These are phyloP conservation scores for Raphidocelis subcapitata DNA, from an alignment of 139 green algal genomes.

Conservation along the genomic window DNA sequence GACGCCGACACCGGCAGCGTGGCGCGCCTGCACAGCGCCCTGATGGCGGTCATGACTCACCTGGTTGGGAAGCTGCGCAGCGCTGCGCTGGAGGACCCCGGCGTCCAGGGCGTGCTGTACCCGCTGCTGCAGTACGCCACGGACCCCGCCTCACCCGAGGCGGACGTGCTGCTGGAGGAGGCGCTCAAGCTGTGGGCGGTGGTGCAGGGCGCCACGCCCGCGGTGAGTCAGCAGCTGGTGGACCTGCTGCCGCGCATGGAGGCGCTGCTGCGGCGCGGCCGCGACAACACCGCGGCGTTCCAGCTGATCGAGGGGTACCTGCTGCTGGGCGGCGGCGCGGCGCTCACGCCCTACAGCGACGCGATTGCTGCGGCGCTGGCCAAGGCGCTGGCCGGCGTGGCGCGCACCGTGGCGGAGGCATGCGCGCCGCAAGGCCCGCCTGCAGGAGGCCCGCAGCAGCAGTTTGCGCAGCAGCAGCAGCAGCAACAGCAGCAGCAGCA, in stretches of 20 bases:
- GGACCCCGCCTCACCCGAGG: conserved; percentile 31
- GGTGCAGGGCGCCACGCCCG: background rate
- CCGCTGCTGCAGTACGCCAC: conserved; percentile 65
- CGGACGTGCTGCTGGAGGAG: conserved; percentile 66
- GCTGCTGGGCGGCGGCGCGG: conserved; percentile 38
- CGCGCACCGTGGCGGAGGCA: background rate
- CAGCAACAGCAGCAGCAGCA: background rate
- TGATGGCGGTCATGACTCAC: conserved; percentile 74
- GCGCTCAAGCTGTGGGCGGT: conserved; percentile 28
- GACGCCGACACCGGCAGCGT: conserved; percentile 43
- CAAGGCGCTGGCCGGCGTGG: background rate
- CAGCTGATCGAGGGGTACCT: conserved; percentile 63
- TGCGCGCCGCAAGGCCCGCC: background rate
- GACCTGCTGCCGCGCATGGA: conserved; percentile 52
- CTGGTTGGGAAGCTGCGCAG: conserved; percentile 59
- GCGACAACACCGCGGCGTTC: conserved; percentile 54
- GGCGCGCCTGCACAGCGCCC: conserved; percentile 60
- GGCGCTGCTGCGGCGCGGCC: conserved; percentile 47
- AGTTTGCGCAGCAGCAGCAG: conserved; percentile 19
- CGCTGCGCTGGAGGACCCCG: conserved; percentile 38
- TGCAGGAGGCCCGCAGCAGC: conserved; percentile 1
- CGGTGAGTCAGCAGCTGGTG: conserved; percentile 41
- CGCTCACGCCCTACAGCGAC: conserved; percentile 22
- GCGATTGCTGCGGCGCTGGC: conserved; percentile 13
- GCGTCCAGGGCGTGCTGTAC: conserved; percentile 58